Base-by-base conservation (phyloP, 306 rosid genomes). In the Cucurbita argyrosperma region DNA sequence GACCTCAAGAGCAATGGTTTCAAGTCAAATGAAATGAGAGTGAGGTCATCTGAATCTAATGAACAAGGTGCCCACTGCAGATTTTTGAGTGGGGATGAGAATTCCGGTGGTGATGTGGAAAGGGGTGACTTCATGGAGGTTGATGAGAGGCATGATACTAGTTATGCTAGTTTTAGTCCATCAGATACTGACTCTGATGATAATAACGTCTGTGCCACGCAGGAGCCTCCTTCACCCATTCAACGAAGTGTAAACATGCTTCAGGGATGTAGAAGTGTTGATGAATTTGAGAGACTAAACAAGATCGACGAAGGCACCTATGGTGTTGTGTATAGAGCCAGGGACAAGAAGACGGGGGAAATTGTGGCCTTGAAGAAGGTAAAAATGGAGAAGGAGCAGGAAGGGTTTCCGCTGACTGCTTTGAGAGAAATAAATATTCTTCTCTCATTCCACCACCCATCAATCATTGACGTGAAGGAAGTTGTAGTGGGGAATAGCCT, bases 391-490 rank as follows among this genome's bases (percentile, higher is more conserved):
- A 84, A 82, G 84, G 92, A 71, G 42, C 68, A 68, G 74, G 86
- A 87, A 69, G 99, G 99, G 26, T 95, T 95, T 79, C 99, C 99
- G 0, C 11, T 89, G 73, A 80, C 99, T 3, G 71, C 99, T 18
- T 79, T 95, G 88, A 91, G 99, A 80, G 99, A 95, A 84, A 88
- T 95, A 43, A 91, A 95, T 83, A 91, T 95, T 83, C 97, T 95
- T 56, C 81, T 86, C 71, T 87, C 97, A n/a, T 79, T 86, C 53
- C 77, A 86, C 71, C 97, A 95, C 70, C 92, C 96, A 65, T 89
- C 91, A 18, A 74, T 95, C 68, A 96, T 95, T 4, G 84, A 85
- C 78, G 99, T 95, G 75, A 95, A 95, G 84, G 99, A 89, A 78
- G 96, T 95, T 66, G 96, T 86, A 3, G 81, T 88, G 60, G 92